Conservation (phyloP, 2,329 filamentous ascomycete species). For the Fusarium domesticum region DNA sequence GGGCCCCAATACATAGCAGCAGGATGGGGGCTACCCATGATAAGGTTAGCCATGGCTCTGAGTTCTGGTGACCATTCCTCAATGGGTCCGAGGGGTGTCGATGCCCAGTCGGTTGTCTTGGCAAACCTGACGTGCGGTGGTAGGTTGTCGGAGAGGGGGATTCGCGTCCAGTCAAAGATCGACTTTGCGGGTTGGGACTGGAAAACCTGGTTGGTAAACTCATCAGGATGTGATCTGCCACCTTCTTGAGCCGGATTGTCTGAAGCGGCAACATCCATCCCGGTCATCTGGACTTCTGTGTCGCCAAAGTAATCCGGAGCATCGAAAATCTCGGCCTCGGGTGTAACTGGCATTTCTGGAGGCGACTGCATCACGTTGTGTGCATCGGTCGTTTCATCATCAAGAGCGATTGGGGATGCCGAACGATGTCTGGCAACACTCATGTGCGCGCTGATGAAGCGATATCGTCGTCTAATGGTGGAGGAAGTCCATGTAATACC, state of each 20-base stretch:
- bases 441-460: conserved; percentile 61
- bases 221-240: conserved; percentile 38
- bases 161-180: conserved; percentile 79
- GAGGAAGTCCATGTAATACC: conserved; percentile 68
- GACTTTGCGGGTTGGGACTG: conserved; percentile 38
- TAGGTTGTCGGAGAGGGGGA: conserved; percentile 61
- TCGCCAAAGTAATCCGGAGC: conserved; percentile 45
- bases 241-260: conserved; percentile 27
- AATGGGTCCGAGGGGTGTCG: conserved; percentile 72
- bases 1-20: conserved; percentile 78
- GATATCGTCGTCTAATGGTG: conserved; percentile 65
- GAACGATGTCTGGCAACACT: conserved; percentile 35
- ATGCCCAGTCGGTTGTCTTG: conserved; percentile 68
- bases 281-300: conserved; percentile 15
- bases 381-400: conserved; percentile 32
- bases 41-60: conserved; percentile 73
- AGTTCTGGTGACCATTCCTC: conserved; percentile 70
- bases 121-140: conserved; percentile 72
- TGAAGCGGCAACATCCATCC: conserved; percentile 7
- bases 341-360: conserved; percentile 35
- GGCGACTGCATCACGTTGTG: conserved; percentile 36
- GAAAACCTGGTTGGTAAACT: conserved; percentile 43
- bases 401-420: conserved; percentile 39
- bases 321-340: conserved; percentile 32
- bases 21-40: conserved; percentile 76